These are phyloP conservation scores for Pythium guiyangense DNA, from an alignment of 352 stramenopile genomes.

Conservation along the genomic window DNA sequence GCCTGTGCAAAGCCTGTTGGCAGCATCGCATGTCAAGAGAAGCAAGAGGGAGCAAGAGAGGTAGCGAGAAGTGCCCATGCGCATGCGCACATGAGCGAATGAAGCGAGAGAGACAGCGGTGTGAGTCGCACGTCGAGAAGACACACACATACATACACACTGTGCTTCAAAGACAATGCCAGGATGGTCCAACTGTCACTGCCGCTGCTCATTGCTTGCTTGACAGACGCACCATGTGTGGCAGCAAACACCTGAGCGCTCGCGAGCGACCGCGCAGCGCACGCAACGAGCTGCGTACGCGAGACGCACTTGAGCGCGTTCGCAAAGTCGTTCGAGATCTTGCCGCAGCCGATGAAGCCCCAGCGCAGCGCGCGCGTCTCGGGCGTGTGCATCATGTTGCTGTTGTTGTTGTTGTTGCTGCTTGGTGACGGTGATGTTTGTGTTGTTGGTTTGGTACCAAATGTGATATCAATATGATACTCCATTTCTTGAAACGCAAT, in stretches of 20 bases:
- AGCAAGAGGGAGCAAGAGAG: too few species aligned
- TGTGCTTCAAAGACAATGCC: not conserved
- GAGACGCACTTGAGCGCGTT: constrained; percentile 31
- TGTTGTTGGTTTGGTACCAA: too few species aligned
- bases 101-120: too few species aligned
- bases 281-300: constrained; percentile 26
- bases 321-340: constrained; percentile 46
- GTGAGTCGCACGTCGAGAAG: not conserved
- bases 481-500: too few species aligned
- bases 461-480: too few species aligned
- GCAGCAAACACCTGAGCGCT: constrained; percentile 30
- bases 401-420: not conserved
- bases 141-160: too few species aligned
- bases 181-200: too few species aligned
- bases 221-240: constrained; percentile 18
- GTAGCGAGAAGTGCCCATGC: too few species aligned
- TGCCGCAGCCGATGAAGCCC: constrained; percentile 49
- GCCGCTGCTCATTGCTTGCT: not conserved
- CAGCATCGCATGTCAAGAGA: not conserved
- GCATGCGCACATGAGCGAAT: too few species aligned
- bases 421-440: too few species aligned
- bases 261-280: constrained; percentile 33
- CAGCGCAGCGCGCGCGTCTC: constrained; percentile 20
- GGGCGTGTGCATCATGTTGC: not conserved
- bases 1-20: constrained; percentile 33